Base-by-base conservation (phyloP, 768 basidiomycete genomes). In the Mrakia blollopis region DNA sequence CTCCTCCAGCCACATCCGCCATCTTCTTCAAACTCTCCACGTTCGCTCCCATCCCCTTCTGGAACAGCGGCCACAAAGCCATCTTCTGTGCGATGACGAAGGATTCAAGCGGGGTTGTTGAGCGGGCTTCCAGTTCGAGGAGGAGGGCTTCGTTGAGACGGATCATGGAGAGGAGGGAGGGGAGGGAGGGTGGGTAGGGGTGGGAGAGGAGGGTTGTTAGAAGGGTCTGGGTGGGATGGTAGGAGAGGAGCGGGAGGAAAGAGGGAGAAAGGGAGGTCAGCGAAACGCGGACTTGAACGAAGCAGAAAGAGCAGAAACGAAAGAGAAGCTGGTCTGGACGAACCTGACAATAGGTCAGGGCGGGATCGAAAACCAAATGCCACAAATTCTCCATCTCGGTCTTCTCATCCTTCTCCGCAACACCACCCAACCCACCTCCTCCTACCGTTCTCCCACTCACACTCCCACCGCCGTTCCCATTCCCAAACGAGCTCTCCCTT, bases 321-420 rank as follows among this genome's bases (percentile, higher is more conserved):
- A 28, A 7, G 28, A 73, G 60, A 18, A 16, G 44, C 9, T 9
- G 44, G 1, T 21, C 21, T 7, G 47, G 41, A 83, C 86, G 52
- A 81, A 89, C 93, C 85, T 92, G 89, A 79, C 88, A 89, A 82
- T 96, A 97, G 74, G 92, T 91, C 77, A 96, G 84, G 7, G 92
- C 91, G 0, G 97, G 93, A 79, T 96, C 95, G 84, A 97, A 89
- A 57, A 97, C 88, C 81, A 92, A 91, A 83, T 94, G 96, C 94
- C 95, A 99, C 16, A 92, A 85, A 2, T 85, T 85, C 80, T 89
- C 88, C 41, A 91, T 83, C 16, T 79, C 77, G 0, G 57, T 68
- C 62, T 75, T 72, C 67, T 73, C 69, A 35, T 80, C 81, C 73
- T 76, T 82, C 44, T 57, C 62, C 39, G n/a, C 47, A 32, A 65